Percentiles rank a stretch among this genome's conserved stretches.
These are phyloP conservation scores for Rhizopogon sp. DNA, from an alignment of 768 basidiomycete genomes.

Conservation along the genomic window DNA sequence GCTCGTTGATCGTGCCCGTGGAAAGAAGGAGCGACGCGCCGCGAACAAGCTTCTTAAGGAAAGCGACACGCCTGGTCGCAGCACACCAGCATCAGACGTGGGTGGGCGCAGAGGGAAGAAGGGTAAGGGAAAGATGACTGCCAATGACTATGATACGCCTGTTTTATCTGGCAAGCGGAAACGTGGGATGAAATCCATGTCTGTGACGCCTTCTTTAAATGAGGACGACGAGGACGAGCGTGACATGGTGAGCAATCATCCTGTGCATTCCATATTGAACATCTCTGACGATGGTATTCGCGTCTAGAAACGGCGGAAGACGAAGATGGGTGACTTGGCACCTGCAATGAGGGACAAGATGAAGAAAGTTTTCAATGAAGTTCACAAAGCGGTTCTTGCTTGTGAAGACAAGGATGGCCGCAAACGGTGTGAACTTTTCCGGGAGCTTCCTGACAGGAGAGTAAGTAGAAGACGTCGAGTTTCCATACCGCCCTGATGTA, in stretches of 20 bases:
- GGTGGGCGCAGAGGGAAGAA: slow-evolving; percentile 47
- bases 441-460: slow-evolving; percentile 76
- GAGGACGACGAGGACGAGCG: slow-evolving; percentile 80
- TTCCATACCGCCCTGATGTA: slow-evolving; percentile 2
- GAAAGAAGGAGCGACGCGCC: slow-evolving; percentile 59
- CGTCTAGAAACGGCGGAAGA: slow-evolving; percentile 81
- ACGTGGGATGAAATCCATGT: slow-evolving; percentile 65
- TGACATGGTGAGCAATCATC: slow-evolving; percentile 45
- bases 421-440: slow-evolving; percentile 83
- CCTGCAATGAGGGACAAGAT: slow-evolving; percentile 63
- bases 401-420: slow-evolving; percentile 72
- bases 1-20: slow-evolving; percentile 58
- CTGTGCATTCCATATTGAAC: neutral
- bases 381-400: slow-evolving; percentile 65
- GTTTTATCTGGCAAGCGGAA: slow-evolving; percentile 61
- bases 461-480: slow-evolving; percentile 31
- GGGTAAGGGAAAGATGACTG: slow-evolving; percentile 55
- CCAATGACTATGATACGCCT: slow-evolving; percentile 41
- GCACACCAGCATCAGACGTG: slow-evolving; percentile 60
- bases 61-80: slow-evolving; percentile 54
- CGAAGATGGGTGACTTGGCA: slow-evolving; percentile 53
- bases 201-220: slow-evolving; percentile 67
- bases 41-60: slow-evolving; percentile 57
- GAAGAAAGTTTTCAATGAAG: slow-evolving; percentile 81
- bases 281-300: neutral